Evolutionary conservation across 176 grass and related monocot species (phyloP), one percentile per base, ranked within the genome.

Genomic region (Rhynchospora breviuscula): DNA sequence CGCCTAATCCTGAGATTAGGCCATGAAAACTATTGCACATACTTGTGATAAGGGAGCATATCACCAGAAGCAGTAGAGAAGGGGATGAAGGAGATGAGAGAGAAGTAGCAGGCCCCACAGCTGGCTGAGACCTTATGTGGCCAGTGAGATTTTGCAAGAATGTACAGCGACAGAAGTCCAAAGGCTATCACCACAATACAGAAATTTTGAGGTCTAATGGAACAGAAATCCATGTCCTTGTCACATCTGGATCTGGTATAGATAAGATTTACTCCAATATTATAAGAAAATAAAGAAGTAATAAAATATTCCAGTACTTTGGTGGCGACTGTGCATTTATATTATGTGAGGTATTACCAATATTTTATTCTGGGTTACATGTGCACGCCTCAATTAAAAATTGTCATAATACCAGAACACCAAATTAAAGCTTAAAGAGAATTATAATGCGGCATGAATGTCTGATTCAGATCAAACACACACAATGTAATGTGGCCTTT

Each of bases 1-100:
- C 4, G 6, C 13, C 15, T 31, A 67, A 79, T 61, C 22, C 52
- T 18, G 7, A 12, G 12, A 58, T 58, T 60, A 18, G 26, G 52
- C 52, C 12, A 6, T 8, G 14, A 63, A 60, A 25, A 22, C 6
- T 9, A 82, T 67, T 64, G 57, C 44, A 48, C 61, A 7, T 82
- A 82, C 79, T 64, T 82, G 61, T 51, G 60, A 14, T 7, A 49
- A 67, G 59, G 44, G 46, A 64, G 46, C 18, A 64, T 40, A 82
- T 67, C 19, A 8, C 9, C 22, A 43, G 57, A 65, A 11, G 59
- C 79, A 22, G 17, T 13, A 81, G 59, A 61, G 59, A 63, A 46
- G 58, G 61, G 23, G 33, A 81, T 14, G 33, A 81, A 47, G 29
- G 59, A 82, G 61, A 52, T 8, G 49, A 31, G 11, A 15, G 72